A percentile compares a stretch with the other conserved stretches of the same genome.
Conservation (phyloP, 2,329 filamentous ascomycete genomes). For the Cladophialophora exuberans region DNA sequence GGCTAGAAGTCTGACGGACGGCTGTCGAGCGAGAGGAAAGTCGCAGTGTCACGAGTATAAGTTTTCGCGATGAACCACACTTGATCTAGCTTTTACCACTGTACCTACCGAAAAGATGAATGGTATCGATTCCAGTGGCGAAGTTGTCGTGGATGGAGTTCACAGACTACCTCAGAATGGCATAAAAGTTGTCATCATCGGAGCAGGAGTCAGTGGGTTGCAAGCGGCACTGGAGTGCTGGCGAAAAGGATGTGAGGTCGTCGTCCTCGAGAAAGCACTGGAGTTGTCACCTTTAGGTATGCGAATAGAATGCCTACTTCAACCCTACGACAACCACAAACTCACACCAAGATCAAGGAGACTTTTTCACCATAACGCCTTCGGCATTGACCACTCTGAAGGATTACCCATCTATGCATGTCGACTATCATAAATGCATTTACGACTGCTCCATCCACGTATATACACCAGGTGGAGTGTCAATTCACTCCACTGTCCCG, state of each 20-base stretch:
- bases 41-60: too few species aligned
- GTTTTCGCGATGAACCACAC: not conserved
- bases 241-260: conserved; percentile 27
- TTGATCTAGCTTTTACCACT: not conserved
- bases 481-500: not conserved
- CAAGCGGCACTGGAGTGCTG: conserved; percentile 37
- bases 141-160: not conserved
- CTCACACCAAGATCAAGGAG: not conserved
- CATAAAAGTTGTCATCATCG: conserved; percentile 55
- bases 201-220: conserved; percentile 42
- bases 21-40: too few species aligned
- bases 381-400: conserved; percentile 11
- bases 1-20: too few species aligned
- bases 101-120: not conserved
- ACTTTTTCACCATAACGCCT: conserved; percentile 15
- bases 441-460: conserved; percentile 10
- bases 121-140: too few species aligned
- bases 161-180: conserved; percentile 30
- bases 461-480: conserved; percentile 1
- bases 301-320: not conserved
- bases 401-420: conserved; percentile 13
- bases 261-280: conserved; percentile 43
- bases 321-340: not conserved
- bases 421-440: conserved; percentile 6
- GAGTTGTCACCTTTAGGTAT: conserved; percentile 12